phyloP scores from a whole-genome alignment of 495 filamentous ascomycete genomes.

The Sordaria brevicollis region DNA sequence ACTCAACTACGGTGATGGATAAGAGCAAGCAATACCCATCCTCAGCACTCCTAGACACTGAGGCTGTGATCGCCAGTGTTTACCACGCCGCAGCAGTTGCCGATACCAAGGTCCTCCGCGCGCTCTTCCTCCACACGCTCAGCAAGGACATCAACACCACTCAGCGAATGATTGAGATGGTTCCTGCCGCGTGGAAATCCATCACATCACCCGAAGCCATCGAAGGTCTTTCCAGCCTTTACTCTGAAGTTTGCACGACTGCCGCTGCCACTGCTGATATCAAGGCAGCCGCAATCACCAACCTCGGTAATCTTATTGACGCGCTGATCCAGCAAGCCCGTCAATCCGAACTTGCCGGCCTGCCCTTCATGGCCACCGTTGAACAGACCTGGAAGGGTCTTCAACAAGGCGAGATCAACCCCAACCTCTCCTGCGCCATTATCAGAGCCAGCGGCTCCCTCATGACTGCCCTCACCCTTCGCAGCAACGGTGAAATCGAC shows the following conservation, averaged over 20 bases:
- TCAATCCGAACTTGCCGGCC: background rate
- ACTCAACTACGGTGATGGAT: background rate
- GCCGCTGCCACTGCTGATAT: slow-evolving; percentile 21
- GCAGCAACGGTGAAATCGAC: background rate
- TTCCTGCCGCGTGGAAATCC: slow-evolving; percentile 18
- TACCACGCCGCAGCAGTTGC: slow-evolving; percentile 8
- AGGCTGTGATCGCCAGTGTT: slow-evolving; percentile 8
- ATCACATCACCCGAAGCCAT: background rate
- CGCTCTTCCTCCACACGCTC: slow-evolving; percentile 5
- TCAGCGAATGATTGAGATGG: slow-evolving; percentile 16
- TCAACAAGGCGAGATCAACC: slow-evolving; percentile 26
- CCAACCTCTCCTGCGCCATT: slow-evolving; percentile 32
- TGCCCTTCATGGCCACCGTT: slow-evolving; percentile 9
- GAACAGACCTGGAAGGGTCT: slow-evolving; percentile 22
- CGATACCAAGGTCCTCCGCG: slow-evolving; percentile 7
- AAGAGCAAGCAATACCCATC: background rate
- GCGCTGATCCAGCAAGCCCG: slow-evolving; percentile 3
- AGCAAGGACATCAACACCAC: slow-evolving; percentile 19
- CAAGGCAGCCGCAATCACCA: slow-evolving; percentile 24
- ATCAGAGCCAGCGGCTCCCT: slow-evolving; percentile 34
- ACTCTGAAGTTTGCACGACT: slow-evolving; percentile 11
- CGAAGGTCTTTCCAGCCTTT: slow-evolving; percentile 15
- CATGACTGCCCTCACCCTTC: slow-evolving; percentile 19
- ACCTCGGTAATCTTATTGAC: slow-evolving; percentile 27
- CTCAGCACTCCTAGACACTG: slow-evolving; percentile 16